phyloP scores from a whole-genome alignment of 2,329 filamentous ascomycete species.

The Pseudogymnoascus sp. region DNA sequence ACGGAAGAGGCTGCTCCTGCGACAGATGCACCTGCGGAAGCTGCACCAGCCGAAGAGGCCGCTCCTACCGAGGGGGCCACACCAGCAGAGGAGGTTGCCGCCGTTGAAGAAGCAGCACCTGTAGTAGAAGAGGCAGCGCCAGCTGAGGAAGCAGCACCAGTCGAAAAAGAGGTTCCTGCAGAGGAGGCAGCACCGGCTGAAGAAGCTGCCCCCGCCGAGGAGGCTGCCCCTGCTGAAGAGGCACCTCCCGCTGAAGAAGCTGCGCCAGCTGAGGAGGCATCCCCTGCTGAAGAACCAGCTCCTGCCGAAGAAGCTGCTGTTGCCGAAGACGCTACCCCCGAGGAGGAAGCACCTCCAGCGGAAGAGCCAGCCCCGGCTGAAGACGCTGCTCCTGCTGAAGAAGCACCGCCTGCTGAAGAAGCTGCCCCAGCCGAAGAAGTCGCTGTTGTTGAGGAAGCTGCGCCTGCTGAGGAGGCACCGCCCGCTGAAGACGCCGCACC shows the following conservation, averaged over 20 bases:
- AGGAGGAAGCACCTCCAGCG: neutral
- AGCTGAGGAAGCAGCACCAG: neutral
- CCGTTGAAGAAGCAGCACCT: neutral
- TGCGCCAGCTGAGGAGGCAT: neutral
- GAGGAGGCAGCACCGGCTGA: neutral
- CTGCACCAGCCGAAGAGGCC: neutral
- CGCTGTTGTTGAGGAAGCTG: neutral
- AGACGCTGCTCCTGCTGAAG: constrained; percentile 13
- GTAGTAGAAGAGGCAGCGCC: neutral
- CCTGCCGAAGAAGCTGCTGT: neutral
- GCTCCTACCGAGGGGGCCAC: neutral
- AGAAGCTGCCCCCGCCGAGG: neutral
- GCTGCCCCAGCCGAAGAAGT: constrained; percentile 13
- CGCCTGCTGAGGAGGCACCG: neutral
- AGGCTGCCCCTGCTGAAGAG: neutral
- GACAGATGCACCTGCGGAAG: constrained; percentile 7
- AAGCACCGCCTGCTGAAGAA: constrained; percentile 16
- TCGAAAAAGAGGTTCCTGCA: neutral
- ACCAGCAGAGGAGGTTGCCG: neutral
- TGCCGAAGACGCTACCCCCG: neutral
- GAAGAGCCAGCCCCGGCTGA: neutral
- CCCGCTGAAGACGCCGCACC: neutral
- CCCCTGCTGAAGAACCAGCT: neutral
- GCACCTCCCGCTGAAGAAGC: neutral
- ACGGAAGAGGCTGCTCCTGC: neutral